These are phyloP conservation scores for Aspergillus sp. DNA, from an alignment of 2,329 filamentous ascomycete genomes.

Conservation along the genomic window DNA sequence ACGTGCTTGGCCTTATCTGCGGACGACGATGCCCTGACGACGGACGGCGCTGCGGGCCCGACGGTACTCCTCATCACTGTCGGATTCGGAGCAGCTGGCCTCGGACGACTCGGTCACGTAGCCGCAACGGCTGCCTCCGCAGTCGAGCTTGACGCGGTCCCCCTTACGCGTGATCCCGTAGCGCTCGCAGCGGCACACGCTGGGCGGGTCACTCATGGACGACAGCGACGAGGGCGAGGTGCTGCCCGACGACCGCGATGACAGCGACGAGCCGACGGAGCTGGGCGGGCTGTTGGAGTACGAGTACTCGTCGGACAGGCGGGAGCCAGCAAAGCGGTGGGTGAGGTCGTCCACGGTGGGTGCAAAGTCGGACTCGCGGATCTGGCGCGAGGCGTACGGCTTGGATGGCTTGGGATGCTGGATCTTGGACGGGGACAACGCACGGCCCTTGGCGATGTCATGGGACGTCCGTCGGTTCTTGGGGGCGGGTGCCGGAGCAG, in stretches of 20 bases:
- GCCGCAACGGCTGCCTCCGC: constrained; percentile 82
- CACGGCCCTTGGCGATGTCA: constrained; percentile 83
- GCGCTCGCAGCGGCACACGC: constrained; percentile 86
- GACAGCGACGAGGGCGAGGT: constrained; percentile 57
- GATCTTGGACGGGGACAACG: constrained; percentile 85
- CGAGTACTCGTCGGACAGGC: constrained; percentile 68
- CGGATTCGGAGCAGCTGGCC: constrained; percentile 65
- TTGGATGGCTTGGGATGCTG: constrained; percentile 85
- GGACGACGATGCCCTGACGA: constrained; percentile 40
- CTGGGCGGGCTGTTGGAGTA: constrained; percentile 73
- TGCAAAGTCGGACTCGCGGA: constrained; percentile 79
- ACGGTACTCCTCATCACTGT: constrained; percentile 40
- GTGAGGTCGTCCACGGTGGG: constrained; percentile 77
- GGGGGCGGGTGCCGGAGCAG: constrained; percentile 29
- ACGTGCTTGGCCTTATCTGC: constrained; percentile 31
- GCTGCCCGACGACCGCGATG: constrained; percentile 66
- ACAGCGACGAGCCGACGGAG: constrained; percentile 65
- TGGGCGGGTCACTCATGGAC: constrained; percentile 62
- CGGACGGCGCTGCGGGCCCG: constrained; percentile 34
- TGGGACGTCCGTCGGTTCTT: constrained; percentile 49
- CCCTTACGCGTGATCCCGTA: constrained; percentile 94
- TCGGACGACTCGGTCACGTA: constrained; percentile 65
- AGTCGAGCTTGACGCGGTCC: constrained; percentile 94
- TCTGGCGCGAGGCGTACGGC: constrained; percentile 81
- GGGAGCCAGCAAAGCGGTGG: constrained; percentile 70